Conservation (phyloP, 1,139 yeast genomes). For the Sugiyamaella japonica region DNA sequence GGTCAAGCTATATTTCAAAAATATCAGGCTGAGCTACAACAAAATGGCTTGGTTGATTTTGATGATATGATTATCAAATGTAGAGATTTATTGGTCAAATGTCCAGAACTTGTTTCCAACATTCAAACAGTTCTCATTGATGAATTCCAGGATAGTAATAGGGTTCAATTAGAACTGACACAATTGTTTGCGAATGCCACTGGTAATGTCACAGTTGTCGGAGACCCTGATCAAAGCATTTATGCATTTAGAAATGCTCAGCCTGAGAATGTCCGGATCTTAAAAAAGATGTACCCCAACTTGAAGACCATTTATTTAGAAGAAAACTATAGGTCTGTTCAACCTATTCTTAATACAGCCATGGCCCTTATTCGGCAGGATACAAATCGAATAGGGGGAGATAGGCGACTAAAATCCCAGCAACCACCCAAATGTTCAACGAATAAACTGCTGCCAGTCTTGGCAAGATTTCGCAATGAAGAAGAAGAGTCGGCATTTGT, state of each 20-base stretch:
- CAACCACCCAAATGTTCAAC: neutral
- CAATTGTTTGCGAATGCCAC: slow-evolving; percentile 53
- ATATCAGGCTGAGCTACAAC: slow-evolving; percentile 53
- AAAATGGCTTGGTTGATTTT: slow-evolving; percentile 60
- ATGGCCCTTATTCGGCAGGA: slow-evolving; percentile 69
- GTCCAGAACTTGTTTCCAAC: slow-evolving; percentile 50
- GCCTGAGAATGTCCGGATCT: slow-evolving; percentile 60
- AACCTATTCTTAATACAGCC: slow-evolving; percentile 62
- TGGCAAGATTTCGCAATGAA: slow-evolving; percentile 44
- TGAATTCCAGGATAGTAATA: slow-evolving; percentile 92
- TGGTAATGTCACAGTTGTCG: slow-evolving; percentile 75
- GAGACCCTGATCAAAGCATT: slow-evolving; percentile 96
- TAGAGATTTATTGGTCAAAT: slow-evolving; percentile 48
- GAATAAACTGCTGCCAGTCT: slow-evolving; percentile 45
- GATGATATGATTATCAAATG: slow-evolving; percentile 76
- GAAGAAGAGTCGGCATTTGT: slow-evolving; percentile 60
- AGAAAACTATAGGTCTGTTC: slow-evolving; percentile 80
- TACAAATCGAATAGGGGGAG: slow-evolving; percentile 21
- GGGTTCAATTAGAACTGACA: slow-evolving; percentile 69
- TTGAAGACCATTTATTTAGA: slow-evolving; percentile 49
- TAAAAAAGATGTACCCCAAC: slow-evolving; percentile 51
- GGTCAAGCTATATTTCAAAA: slow-evolving; percentile 16
- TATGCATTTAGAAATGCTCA: slow-evolving; percentile 86
- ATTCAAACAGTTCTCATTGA: slow-evolving; percentile 80
- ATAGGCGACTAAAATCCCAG: slow-evolving; percentile 21